Conservation (phyloP, 371 early-diverging fungal genomes). For the Mortierella sp. region DNA sequence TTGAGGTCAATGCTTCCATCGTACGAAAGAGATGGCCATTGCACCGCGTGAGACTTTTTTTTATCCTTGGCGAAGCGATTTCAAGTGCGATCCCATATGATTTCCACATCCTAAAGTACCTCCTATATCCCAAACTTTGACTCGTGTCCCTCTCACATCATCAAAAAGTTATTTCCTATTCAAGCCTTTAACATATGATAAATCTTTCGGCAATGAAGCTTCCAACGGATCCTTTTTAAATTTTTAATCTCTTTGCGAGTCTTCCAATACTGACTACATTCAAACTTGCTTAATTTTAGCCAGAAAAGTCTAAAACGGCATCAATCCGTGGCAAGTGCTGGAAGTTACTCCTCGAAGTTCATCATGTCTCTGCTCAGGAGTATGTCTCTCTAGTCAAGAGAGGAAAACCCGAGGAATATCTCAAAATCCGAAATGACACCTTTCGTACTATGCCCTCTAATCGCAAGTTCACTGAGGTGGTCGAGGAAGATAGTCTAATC, state of each 20-base stretch:
- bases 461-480: slow-evolving; percentile 74
- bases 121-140: background rate
- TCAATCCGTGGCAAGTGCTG: slow-evolving; percentile 67
- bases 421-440: slow-evolving; percentile 92
- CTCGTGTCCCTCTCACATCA: background rate
- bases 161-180: too few relatives aligned
- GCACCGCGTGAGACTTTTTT: slow-evolving; percentile 30
- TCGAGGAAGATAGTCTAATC: slow-evolving; percentile 82
- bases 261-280: background rate
- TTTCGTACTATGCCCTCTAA: slow-evolving; percentile 92
- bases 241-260: too few relatives aligned
- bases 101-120: background rate
- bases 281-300: slow-evolving; percentile 4
- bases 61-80: background rate
- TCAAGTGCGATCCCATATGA: too few relatives aligned
- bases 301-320: slow-evolving; percentile 10
- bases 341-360: slow-evolving; percentile 87
- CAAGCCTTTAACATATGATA: background rate
- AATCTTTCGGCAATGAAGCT: too few relatives aligned
- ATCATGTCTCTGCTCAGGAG: slow-evolving; percentile 78
- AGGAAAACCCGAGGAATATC: slow-evolving; percentile 76
- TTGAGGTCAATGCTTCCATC: slow-evolving; percentile 32
- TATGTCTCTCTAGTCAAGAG: slow-evolving; percentile 79
- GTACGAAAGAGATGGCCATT: slow-evolving; percentile 24
- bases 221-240: too few relatives aligned